Evolutionary conservation across 768 basidiomycete species (phyloP).

Genomic region (Kwoniella shandongensis): DNA sequence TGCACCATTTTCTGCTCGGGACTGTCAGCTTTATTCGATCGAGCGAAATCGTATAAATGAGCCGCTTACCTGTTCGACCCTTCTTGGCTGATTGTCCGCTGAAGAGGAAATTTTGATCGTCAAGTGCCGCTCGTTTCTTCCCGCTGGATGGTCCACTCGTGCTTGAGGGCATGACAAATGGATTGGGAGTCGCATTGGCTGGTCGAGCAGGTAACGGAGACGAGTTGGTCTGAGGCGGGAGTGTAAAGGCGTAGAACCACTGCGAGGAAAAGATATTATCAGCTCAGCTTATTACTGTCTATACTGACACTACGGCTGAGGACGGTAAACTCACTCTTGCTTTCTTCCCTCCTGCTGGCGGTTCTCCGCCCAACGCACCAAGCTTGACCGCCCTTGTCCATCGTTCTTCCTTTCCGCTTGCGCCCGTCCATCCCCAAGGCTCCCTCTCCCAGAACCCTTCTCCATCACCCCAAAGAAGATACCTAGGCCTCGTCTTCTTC

Average conservation of each 20-base stretch:
- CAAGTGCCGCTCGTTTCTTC: constrained; percentile 51
- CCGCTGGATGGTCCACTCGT: constrained; percentile 14
- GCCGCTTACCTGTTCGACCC: constrained; percentile 31
- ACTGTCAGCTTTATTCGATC: background rate
- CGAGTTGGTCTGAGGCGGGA: constrained; percentile 60
- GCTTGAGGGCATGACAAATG: constrained; percentile 28
- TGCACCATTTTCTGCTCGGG: constrained; percentile 26
- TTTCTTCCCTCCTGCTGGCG: constrained; percentile 66
- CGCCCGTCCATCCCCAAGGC: constrained; percentile 72
- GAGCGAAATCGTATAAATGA: background rate
- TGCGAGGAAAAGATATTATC: constrained; percentile 47
- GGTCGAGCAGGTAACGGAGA: constrained; percentile 32
- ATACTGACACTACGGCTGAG: background rate
- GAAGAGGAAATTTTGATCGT: constrained; percentile 41
- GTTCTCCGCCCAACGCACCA: constrained; percentile 75
- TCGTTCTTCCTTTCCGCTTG: constrained; percentile 56
- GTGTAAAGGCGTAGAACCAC: constrained; percentile 98
- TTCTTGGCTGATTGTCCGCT: constrained; percentile 34
- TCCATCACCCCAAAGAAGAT: constrained; percentile 75
- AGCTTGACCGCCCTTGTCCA: constrained; percentile 79
- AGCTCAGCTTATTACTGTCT: constrained; percentile 5
- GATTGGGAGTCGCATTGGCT: constrained; percentile 44
- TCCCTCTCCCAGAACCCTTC: constrained; percentile 93
- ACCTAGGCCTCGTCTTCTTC: constrained; percentile 67
- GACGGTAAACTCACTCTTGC: constrained; percentile 65